Conservation (phyloP, 1,284 basidiomycete genomes). For the Melampsora larici-populina region DNA sequence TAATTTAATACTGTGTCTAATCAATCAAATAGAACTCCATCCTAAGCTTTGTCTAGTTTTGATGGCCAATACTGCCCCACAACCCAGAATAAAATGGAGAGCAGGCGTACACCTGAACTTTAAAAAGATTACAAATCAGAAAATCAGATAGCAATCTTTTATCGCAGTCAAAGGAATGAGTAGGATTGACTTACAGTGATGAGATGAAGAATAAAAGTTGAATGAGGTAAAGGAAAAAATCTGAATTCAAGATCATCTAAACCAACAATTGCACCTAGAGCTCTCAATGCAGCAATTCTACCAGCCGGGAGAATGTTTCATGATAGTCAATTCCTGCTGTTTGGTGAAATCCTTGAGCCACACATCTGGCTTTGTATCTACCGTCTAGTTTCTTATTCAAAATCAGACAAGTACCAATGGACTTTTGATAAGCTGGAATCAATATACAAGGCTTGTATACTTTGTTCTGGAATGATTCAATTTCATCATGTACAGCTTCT, state of each 20-base stretch:
- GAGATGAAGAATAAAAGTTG: neutral
- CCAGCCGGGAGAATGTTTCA: conserved; percentile 11
- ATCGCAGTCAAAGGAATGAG: no score
- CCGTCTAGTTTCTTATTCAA: no score
- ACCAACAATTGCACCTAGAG: neutral
- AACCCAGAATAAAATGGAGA: conserved; percentile 21
- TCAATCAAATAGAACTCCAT: conserved; percentile 19
- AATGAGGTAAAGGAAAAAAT: conserved; percentile 1
- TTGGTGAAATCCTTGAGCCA: neutral
- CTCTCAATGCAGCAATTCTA: neutral
- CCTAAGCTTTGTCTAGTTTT: conserved; percentile 24
- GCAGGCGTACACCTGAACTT: conserved; percentile 16
- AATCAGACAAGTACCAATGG: neutral
- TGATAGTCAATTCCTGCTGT: conserved; percentile 11
- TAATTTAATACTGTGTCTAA: conserved; percentile 21
- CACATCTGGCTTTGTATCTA: conserved; percentile 11
- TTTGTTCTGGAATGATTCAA: no score
- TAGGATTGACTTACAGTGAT: neutral
- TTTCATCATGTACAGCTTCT: no score
- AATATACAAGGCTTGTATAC: no score
- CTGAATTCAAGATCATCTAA: neutral
- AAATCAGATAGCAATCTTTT: neutral
- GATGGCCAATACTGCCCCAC: conserved; percentile 13
- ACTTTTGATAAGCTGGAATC: no score
- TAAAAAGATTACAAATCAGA: neutral